Conservation (phyloP, 129 eudicot genomes). For the Glebionis coronaria region DNA sequence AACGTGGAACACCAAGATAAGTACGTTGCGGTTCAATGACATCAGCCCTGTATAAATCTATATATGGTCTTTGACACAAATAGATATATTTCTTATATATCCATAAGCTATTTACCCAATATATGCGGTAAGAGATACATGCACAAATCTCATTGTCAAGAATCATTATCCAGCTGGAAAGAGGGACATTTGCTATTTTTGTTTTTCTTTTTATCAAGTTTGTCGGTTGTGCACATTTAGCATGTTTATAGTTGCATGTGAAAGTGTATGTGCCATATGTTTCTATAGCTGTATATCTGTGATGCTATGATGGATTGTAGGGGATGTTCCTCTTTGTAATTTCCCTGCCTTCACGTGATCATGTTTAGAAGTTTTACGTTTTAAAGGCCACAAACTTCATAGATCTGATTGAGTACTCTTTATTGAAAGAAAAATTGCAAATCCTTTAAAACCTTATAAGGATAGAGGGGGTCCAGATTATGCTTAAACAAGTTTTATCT, state of each 20-base stretch:
- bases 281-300: conserved; percentile 10
- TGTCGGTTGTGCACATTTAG: conserved; percentile 12
- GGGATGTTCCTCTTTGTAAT: not conserved
- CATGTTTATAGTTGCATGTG: conserved; percentile 20
- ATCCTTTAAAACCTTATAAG: conserved; percentile 9
- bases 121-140: not conserved
- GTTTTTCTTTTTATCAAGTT: conserved; percentile 4
- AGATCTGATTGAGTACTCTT: not conserved
- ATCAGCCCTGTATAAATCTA: not conserved
- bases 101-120: not conserved
- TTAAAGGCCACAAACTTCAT: conserved; percentile 17
- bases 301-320: not conserved
- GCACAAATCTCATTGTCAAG: conserved; percentile 10
- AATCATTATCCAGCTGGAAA: conserved; percentile 21
- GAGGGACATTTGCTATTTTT: conserved; percentile 9
- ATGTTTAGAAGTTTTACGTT: not conserved
- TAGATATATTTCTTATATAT: not conserved
- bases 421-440: conserved; percentile 4
- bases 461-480: conserved; percentile 4
- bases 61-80: not conserved
- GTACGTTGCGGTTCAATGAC: not conserved
- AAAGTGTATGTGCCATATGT: conserved; percentile 14
- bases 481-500: conserved; percentile 7
- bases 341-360: conserved; percentile 5
- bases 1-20: not conserved